Base-by-base conservation (phyloP, 768 basidiomycete genomes). In the Tremella mesenterica region DNA sequence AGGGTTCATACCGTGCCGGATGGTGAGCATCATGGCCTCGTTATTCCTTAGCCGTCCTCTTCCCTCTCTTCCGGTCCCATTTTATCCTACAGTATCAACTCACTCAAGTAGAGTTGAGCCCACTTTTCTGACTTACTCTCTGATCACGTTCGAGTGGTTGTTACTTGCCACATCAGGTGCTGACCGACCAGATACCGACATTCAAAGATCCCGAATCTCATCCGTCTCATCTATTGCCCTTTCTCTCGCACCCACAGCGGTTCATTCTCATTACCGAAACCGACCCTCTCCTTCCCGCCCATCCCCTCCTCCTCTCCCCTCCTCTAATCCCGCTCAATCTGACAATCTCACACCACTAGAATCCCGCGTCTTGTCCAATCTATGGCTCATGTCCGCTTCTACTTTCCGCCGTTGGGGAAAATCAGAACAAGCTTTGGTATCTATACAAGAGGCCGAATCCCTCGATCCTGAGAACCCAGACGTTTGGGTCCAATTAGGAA, bases 361-460 rank as follows among this genome's bases (percentile, higher is more conserved):
- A 58, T 81, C 82, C 50, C 76, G 82, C 23, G 74, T 95, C 26
- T 75, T 95, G 54, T 86, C 85, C 53, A 83, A 89, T 61, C 75
- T 96, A 6, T 99, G 95, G 95, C 74, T 95, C 4, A 88, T 89
- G 80, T 86, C 85, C 6, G 88, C 93, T 0, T 90, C 95, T 14
- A 95, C 88, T 0, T 97, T 96, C 76, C 78, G 95, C 43, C 76
- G 95, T 54, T 75, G 86, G 50, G 88, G 88, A 10, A 90, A 90
- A 75, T 80, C 88, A 50, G 92, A 95, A 54, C 88, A 96, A 63
- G 84, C 87, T 0, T 82, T 83, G 47, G 92, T 83, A 10, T 85
- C 93, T 1, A 90, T 97, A 41, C 88, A 90, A 68, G 93, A 99
- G 73, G 95, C 93, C 0, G 93, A 99, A 70, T 83, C 85, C 3